Base-by-base conservation (phyloP, 2,329 filamentous ascomycete species). In the Pyrenochaeta sp. region DNA sequence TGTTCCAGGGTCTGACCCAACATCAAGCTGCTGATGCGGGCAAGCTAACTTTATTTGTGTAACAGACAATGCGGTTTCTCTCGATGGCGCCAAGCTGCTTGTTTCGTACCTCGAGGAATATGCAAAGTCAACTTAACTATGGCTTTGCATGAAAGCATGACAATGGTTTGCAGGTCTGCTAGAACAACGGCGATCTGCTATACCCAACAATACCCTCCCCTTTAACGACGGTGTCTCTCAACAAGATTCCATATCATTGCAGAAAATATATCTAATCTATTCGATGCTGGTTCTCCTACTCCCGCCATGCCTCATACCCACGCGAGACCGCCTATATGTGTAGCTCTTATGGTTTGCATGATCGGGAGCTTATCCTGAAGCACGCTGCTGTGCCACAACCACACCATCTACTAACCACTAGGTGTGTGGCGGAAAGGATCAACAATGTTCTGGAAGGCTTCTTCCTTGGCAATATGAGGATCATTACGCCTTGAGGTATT, bases 21-120 rank as follows among this genome's bases (percentile, higher is more conserved):
- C 43, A 37, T 48, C 53, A 36, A 51, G 12, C 58, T 54, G 30
- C 32, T 19, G 36, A 52, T 49, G 1, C 24, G 36, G 54, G 46
- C 52, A 63, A 65, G 65, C 68, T 65, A 63, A 61, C 49, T 43
- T 32, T 7, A 53, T 66, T 51, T 46, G 66, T 59, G 22, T 51
- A 25, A 56, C 62, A 80, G 79, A 97, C 81, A 97, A 97, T 79
- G 90, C 91, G 1, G 89, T 97, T 42, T 78, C 90, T 0, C 73
- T 90, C 0, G 85, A 86, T 40, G 89, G 86, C 0, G 89, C 87
- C 0, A 82, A 91, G 78, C 90, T 90, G 77, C 81, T 93, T 45
- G 88, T 85, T 46, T 77, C 79, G 28, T 92, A 90, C 62, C 83
- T 93, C 51, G 79, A 85, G 52, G 85, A 87, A 24, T 89, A 84